Conservation (phyloP, 2,329 filamentous ascomycete species). For the Penicillium frequentans region DNA sequence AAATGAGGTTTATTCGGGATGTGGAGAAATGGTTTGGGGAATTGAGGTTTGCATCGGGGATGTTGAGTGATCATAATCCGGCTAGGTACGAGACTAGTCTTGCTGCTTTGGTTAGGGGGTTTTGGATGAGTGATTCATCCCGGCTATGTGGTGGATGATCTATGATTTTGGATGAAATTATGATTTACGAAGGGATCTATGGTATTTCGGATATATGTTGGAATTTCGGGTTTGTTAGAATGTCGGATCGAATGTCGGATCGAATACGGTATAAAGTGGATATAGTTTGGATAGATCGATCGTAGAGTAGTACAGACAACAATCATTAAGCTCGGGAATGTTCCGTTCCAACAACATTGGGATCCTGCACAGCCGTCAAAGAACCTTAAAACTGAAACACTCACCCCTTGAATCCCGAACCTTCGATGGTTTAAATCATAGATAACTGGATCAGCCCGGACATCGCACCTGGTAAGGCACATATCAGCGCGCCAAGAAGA, state of each 20-base stretch:
- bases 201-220: not conserved
- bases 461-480: too few species aligned
- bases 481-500: not conserved
- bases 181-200: not conserved
- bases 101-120: slow-evolving; percentile 55
- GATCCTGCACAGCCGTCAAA: too few species aligned
- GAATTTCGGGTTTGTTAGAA: not conserved
- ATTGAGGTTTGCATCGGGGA: slow-evolving; percentile 68
- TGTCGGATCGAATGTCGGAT: not conserved
- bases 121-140: slow-evolving; percentile 37
- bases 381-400: too few species aligned
- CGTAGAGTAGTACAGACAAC: not conserved
- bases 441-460: too few species aligned
- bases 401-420: too few species aligned
- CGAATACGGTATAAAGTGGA: not conserved
- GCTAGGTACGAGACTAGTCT: slow-evolving; percentile 71
- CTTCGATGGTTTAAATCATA: too few species aligned
- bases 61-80: slow-evolving; percentile 75
- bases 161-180: not conserved
- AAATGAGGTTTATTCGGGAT: slow-evolving; percentile 69
- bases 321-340: too few species aligned
- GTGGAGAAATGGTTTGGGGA: slow-evolving; percentile 71
- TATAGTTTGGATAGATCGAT: not conserved
- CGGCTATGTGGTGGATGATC: not conserved
- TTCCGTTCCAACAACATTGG: too few species aligned